phyloP scores from a whole-genome alignment of 1,284 basidiomycete species.

The Apiotrichum montevideense region DNA sequence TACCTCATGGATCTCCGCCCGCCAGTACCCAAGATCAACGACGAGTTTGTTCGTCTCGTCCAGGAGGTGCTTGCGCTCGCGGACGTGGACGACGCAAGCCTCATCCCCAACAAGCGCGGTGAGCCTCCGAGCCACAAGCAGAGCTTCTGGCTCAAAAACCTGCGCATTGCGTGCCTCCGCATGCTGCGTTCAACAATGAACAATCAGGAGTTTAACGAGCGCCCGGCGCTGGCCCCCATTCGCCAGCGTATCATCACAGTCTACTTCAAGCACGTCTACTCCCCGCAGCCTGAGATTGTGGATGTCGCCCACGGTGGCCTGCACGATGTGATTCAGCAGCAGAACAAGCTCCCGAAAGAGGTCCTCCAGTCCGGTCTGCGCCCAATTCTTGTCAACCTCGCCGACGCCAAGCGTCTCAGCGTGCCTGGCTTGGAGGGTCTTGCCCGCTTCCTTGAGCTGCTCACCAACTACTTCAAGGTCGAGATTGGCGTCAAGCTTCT shows the following conservation, averaged over 20 bases:
- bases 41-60: conserved; percentile 84
- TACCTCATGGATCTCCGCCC: conserved; percentile 82
- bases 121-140: conserved; percentile 72
- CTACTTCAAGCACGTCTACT: conserved; percentile 99
- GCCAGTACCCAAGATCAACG: conserved; percentile 80
- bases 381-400: conserved; percentile 96
- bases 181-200: conserved; percentile 91
- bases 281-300: conserved; percentile 85
- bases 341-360: conserved; percentile 90
- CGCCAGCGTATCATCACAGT: conserved; percentile 87
- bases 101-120: conserved; percentile 54
- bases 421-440: conserved; percentile 93
- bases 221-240: conserved; percentile 61
- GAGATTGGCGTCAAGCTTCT: conserved; percentile 97
- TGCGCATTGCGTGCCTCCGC: conserved; percentile 93
- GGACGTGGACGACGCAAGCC: conserved; percentile 83
- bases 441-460: conserved; percentile 85
- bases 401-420: conserved; percentile 89
- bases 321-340: conserved; percentile 79
- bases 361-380: conserved; percentile 89
- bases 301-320: conserved; percentile 93
- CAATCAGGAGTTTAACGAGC: conserved; percentile 82
- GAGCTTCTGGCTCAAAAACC: conserved; percentile 73
- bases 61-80: conserved; percentile 93
- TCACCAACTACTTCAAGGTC: conserved; percentile 99